A percentile compares a stretch with the other conserved stretches of the same genome.
phyloP scores from a whole-genome alignment of 2,329 filamentous ascomycete species.

The Chaetomiaceae sp. region DNA sequence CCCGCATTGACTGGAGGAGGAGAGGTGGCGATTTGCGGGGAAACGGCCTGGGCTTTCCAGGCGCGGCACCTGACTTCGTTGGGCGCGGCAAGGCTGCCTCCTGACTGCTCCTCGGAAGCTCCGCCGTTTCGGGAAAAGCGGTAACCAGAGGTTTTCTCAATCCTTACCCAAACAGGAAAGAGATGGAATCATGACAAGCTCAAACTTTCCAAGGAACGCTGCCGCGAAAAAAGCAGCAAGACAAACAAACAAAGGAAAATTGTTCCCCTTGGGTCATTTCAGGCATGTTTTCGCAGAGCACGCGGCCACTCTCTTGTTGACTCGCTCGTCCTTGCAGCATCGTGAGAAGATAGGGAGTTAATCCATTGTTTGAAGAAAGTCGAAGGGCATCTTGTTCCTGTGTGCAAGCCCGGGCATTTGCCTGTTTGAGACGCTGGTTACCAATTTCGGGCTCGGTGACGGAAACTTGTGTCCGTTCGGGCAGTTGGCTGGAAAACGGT shows the following conservation, averaged over 20 bases:
- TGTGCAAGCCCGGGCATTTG: not conserved
- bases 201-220: too few relatives aligned
- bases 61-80: conserved; percentile 25
- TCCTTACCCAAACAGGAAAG: not conserved
- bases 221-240: not conserved
- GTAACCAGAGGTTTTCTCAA: not conserved
- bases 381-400: too few relatives aligned
- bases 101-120: conserved; percentile 20
- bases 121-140: conserved; percentile 18
- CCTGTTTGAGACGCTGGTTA: not conserved
- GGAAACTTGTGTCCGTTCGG: conserved; percentile 4
- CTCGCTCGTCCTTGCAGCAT: too few relatives aligned
- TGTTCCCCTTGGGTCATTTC: too few relatives aligned
- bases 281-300: too few relatives aligned
- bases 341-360: too few relatives aligned
- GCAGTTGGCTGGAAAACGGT: not conserved
- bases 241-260: not conserved
- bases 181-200: too few relatives aligned
- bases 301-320: too few relatives aligned
- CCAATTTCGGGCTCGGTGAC: not conserved
- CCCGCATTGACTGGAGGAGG: conserved; percentile 12
- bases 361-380: too few relatives aligned
- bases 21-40: conserved; percentile 28
- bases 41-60: conserved; percentile 23
- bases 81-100: conserved; percentile 24